Evolutionary conservation across 805 yeast genomes (phyloP), one percentile per base, ranked within the genome.

Genomic region (Myxozyma sirexii): DNA sequence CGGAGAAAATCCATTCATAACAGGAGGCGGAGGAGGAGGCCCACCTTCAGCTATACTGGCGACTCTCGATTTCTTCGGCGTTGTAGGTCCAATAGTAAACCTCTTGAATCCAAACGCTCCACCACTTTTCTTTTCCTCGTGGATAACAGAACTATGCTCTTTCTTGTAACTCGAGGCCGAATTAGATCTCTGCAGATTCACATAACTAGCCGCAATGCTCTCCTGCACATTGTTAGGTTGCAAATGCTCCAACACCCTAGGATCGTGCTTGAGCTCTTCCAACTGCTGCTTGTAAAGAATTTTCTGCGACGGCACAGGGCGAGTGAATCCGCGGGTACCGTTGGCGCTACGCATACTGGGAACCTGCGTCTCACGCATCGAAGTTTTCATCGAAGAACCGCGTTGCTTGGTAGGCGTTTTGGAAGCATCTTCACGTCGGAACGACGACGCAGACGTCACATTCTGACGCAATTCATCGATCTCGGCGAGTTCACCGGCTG

Each of bases 161-260:
- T 46, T 53, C 37, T 48, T 27, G 51, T 47, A 57, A 19, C 57
- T 52, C 13, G 61, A 57, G 19, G 17, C 50, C 6, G 61, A 52
- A 39, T 42, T 31, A 8, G 57, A 39, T 26, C 61, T 49, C 45
- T 33, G 38, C 21, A 57, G 12, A 24, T 15, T 23, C 4, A 19
- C 42, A 17, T 35, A 17, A 19, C 29, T 23, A 37, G 52, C 24
- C 8, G 42, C 21, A 27, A 37, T 23, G 27, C n/a, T 21, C 5
- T 48, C 52, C 7, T 48, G 23, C 19, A 39, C 33, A 48, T n/a
- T 46, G 26, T 4, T 21, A 12, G 52, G 52, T 4, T 31, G 52
- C 12, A 48, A 5, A 21, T 52, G 56, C 29, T 52, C 46, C 41
- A 42, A 15, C 7, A 42, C 48, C 3, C 56, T 48, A 27, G 56